A percentile compares a stretch with the other conserved stretches of the same genome.
Conservation (phyloP, 2,329 filamentous ascomycete species). For the Sporothrix sp. region DNA sequence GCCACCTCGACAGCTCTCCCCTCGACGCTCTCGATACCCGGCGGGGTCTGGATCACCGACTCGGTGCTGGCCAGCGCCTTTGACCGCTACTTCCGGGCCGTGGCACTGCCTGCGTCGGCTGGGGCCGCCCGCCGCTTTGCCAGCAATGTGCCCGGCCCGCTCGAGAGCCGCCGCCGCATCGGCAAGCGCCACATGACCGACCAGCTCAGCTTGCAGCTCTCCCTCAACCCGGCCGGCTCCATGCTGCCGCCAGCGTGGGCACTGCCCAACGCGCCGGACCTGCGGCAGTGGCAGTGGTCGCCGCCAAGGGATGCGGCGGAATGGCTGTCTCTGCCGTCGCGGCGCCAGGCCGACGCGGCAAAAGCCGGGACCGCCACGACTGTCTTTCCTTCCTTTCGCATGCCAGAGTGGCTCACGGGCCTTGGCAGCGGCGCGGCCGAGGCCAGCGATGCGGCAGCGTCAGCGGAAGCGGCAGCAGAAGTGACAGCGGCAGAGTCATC, state of each 20-base stretch:
- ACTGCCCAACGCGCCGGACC: conserved; percentile 33
- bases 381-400: not conserved
- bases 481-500: not conserved
- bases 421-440: not conserved
- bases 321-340: not conserved
- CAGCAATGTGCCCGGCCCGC: conserved; percentile 40
- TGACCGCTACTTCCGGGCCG: conserved; percentile 31
- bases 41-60: conserved; percentile 51
- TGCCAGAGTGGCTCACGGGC: conserved; percentile 15
- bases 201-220: conserved; percentile 32
- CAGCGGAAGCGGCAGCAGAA: no score
- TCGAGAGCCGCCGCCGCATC: conserved; percentile 44
- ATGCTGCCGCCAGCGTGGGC: conserved; percentile 33
- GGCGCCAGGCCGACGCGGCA: conserved; percentile 18
- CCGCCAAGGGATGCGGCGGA: conserved; percentile 30
- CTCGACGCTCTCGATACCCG: conserved; percentile 26
- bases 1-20: conserved; percentile 35
- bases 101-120: not conserved
- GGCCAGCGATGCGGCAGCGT: no score
- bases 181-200: conserved; percentile 46
- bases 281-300: conserved; percentile 43
- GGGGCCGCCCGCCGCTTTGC: conserved; percentile 21
- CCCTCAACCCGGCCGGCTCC: not conserved
- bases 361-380: not conserved
- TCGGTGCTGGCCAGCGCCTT: conserved; percentile 42